Percentiles rank a stretch among this genome's conserved stretches.
phyloP scores from a whole-genome alignment of 139 green algal genomes.

The Chlamydomonas sp. region DNA sequence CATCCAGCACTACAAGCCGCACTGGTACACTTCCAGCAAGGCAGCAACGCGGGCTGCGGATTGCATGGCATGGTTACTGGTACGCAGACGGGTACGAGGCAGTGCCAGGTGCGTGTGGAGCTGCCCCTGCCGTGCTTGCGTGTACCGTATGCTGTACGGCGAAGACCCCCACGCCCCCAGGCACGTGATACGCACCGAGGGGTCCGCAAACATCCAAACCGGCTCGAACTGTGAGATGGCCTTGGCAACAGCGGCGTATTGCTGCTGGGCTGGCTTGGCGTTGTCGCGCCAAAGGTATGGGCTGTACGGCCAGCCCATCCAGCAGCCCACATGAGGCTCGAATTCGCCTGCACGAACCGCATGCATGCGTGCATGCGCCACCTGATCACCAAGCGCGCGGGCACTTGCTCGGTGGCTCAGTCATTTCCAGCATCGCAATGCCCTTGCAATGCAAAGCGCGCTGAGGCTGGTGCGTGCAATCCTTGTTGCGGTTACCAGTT shows the following conservation, averaged over 20 bases:
- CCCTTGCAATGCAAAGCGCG: not conserved
- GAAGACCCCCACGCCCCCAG: too few relatives aligned
- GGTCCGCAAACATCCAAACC: conserved; percentile 72
- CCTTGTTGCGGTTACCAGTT: too few relatives aligned
- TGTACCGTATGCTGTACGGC: too few relatives aligned
- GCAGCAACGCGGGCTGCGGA: not conserved
- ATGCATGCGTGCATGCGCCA: not conserved
- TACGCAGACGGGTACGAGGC: not conserved
- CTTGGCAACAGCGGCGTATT: conserved; percentile 61
- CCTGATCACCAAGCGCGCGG: not conserved
- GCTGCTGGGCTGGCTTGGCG: conserved; percentile 63
- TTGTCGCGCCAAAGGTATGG: conserved; percentile 69
- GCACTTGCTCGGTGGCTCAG: not conserved
- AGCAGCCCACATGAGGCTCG: conserved; percentile 58
- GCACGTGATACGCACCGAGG: conserved; percentile 24
- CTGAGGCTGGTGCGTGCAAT: too few relatives aligned
- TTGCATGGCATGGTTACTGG: not conserved
- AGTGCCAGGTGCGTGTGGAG: not conserved
- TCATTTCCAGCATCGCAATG: not conserved
- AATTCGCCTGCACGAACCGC: conserved; percentile 41
- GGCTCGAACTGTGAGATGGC: conserved; percentile 72
- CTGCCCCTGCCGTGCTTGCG: too few relatives aligned
- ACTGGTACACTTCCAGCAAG: not conserved
- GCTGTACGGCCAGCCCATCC: conserved; percentile 76
- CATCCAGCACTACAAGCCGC: not conserved